phyloP scores from a whole-genome alignment of 2,329 filamentous ascomycete species.

The Amauroascus verrucosus region DNA sequence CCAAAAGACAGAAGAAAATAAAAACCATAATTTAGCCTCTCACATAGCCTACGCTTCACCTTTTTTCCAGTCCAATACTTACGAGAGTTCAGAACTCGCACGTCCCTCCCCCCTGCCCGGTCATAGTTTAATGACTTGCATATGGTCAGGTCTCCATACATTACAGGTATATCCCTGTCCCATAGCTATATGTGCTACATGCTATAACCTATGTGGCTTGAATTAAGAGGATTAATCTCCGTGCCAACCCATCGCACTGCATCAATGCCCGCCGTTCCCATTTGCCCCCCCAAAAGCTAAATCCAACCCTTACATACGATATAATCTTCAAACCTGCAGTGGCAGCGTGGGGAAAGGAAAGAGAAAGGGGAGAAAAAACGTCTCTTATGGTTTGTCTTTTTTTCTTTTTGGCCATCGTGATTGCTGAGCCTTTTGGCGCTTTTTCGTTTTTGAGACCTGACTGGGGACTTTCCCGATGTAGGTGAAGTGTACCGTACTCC shows the following conservation, averaged over 20 bases:
- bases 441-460: too few relatives aligned
- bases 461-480: too few relatives aligned
- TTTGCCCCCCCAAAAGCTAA: not conserved
- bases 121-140: conserved; percentile 7
- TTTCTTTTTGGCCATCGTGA: not conserved
- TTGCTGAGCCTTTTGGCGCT: too few relatives aligned
- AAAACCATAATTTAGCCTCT: too few relatives aligned
- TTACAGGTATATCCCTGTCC: not conserved
- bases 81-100: too few relatives aligned
- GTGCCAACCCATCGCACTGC: conserved; percentile 7
- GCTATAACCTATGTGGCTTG: conserved; percentile 1
- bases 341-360: not conserved
- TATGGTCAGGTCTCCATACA: conserved; percentile 6
- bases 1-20: not conserved
- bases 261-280: conserved; percentile 1
- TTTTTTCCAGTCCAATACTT: not conserved
- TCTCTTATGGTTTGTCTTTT: not conserved
- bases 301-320: not conserved
- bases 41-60: not conserved
- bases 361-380: too few relatives aligned
- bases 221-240: conserved; percentile 8
- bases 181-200: conserved; percentile 1
- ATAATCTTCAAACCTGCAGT: not conserved
- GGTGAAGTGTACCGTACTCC: too few relatives aligned
- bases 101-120: not conserved